These are phyloP conservation scores for Fusarium papillatum DNA, from an alignment of 2,329 filamentous ascomycete species.

Conservation along the genomic window DNA sequence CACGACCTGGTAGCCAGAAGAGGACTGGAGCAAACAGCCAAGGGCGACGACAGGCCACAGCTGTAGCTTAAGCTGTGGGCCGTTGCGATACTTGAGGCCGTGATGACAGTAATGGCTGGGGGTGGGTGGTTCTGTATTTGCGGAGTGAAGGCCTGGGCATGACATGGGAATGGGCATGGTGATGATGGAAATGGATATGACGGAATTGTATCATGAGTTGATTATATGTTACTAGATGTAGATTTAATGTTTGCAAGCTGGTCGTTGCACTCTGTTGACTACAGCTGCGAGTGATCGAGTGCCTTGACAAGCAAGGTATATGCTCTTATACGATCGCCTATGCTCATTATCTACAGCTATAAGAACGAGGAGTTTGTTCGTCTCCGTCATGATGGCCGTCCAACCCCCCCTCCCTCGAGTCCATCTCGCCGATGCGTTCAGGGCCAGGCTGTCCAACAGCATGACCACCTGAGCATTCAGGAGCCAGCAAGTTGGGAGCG, in stretches of 20 bases:
- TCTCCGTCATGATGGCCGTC: neutral
- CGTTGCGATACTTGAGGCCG: neutral
- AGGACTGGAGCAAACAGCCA: conserved; percentile 39
- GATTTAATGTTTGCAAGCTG: conserved; percentile 31
- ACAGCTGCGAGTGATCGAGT: neutral
- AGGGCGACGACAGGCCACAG: conserved; percentile 46
- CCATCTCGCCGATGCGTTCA: neutral
- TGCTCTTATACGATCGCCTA: neutral
- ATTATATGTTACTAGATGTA: conserved; percentile 24
- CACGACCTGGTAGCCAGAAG: conserved; percentile 58
- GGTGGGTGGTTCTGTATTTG: conserved; percentile 13
- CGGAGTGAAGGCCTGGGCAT: conserved; percentile 13
- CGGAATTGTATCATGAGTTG: conserved; percentile 25
- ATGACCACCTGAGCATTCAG: neutral
- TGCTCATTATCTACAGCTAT: neutral
- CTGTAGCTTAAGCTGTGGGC: conserved; percentile 38
- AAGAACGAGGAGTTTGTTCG: neutral
- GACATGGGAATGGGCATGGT: conserved; percentile 21
- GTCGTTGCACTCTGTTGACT: neutral
- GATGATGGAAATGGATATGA: conserved; percentile 14
- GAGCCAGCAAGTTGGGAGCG: no score
- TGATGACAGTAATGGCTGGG: conserved; percentile 1
- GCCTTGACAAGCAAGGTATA: neutral
- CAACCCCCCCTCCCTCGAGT: neutral
- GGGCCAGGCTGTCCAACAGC: no score